Base-by-base conservation (phyloP, 768 basidiomycete genomes). In the Imleria badia region DNA sequence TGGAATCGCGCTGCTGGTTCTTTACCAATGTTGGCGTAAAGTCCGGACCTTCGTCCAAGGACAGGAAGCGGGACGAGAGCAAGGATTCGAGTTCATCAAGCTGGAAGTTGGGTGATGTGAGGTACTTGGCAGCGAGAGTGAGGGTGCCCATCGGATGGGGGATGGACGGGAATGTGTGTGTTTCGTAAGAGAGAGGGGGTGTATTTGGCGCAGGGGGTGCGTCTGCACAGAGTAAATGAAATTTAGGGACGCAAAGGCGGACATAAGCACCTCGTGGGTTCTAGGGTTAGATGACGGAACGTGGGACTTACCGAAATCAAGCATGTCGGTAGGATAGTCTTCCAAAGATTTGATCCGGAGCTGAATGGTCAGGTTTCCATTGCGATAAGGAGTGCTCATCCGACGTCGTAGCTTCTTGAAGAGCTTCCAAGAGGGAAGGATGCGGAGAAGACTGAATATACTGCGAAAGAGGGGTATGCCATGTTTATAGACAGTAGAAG, bases 401-500 rank as follows among this genome's bases (percentile, higher is more conserved):
- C 77, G 51, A 74, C 75, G 40, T 55, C 83, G 77, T 36, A 86
- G 74, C 46, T 82, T 82, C 65, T 81, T 84, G 69, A 80, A 80
- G 47, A 87, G 78, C 67, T 81, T 86, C 89, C 89, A 93, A 0
- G 86, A 76, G 17, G 91, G 91, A 5, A 91, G 78, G 23, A 90
- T 77, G 49, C 89, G 80, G 43, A 92, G 76, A 40, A 92, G 70
- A 48, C 83, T 85, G 57, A 65, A 75, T 76, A 93, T 7, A 65
- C 87, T 89, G 46, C 91, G 80, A 74, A 92, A 93, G 19, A 91
- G 78, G 31, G 87, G 80, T 63, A 93, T 92, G 34, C 86, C 84
- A 61, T 91, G 85, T 70, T 93, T 93, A 79, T 93, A 93, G 50
- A 91, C 85, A 13, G 86, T 87, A 0, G 90, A 79, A 34, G 86